phyloP scores from a whole-genome alignment of 2,329 filamentous ascomycete genomes.

The Cladobotryum mycophilum region DNA sequence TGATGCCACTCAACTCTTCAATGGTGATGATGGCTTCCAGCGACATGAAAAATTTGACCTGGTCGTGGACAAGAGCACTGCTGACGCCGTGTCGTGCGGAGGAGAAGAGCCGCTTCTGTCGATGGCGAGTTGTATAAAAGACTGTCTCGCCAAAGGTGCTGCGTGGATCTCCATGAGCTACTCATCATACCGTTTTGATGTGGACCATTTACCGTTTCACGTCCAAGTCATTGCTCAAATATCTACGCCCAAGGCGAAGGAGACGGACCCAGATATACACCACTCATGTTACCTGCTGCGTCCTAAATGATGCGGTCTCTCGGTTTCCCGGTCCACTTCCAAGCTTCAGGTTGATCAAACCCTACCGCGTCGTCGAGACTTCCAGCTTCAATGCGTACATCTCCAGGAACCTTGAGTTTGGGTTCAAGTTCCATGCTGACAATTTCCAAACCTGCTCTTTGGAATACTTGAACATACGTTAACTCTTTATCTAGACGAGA shows the following conservation, averaged over 20 bases:
- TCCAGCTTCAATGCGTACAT: conserved; percentile 66
- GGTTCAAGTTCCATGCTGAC: conserved; percentile 64
- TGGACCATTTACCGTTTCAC: conserved; percentile 33
- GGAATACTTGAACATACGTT: conserved; percentile 66
- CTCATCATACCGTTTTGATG: conserved; percentile 35
- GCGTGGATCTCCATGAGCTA: conserved; percentile 45
- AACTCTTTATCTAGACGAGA: conserved; percentile 37
- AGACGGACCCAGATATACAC: conserved; percentile 41
- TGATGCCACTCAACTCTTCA: conserved; percentile 36
- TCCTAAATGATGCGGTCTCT: conserved; percentile 18
- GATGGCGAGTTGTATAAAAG: conserved; percentile 33
- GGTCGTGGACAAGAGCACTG: conserved; percentile 45
- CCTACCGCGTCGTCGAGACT: not conserved
- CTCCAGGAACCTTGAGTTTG: conserved; percentile 45
- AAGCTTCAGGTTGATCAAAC: too few relatives aligned
- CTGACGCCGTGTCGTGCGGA: conserved; percentile 42
- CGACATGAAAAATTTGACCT: conserved; percentile 29
- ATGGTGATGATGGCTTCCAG: not conserved
- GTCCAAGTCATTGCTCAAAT: conserved; percentile 37
- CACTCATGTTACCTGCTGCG: conserved; percentile 40
- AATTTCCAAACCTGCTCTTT: conserved; percentile 59
- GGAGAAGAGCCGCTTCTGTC: conserved; percentile 30
- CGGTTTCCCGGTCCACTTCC: not conserved
- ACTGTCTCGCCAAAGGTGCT: conserved; percentile 29
- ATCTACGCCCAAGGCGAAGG: conserved; percentile 32